Evolutionary conservation across 441 rosid genomes (phyloP).

Genomic region (Kokia cookei): DNA sequence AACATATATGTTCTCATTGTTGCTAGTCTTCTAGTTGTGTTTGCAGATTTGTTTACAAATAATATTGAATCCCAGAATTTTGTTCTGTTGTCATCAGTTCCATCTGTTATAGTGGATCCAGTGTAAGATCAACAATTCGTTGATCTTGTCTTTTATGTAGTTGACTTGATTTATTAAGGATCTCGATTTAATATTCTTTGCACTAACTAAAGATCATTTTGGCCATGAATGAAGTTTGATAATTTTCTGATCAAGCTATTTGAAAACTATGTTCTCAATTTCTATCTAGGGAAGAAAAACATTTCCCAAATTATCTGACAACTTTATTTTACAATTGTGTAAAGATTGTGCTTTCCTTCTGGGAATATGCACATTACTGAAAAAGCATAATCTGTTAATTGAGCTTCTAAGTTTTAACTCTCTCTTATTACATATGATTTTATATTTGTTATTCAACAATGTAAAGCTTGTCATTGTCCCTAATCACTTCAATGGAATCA

Average conservation of each 20-base stretch:
- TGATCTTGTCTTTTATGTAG: neutral
- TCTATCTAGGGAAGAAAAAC: neutral
- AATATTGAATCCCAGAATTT: neutral
- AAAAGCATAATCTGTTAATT: neutral
- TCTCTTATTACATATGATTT: neutral
- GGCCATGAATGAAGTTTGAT: neutral
- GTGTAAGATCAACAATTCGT: neutral
- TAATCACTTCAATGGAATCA: slow-evolving; percentile 73
- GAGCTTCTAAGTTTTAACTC: neutral
- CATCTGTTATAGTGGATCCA: neutral
- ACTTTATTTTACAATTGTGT: neutral
- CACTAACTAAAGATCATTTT: neutral
- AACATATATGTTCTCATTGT: neutral
- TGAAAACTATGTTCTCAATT: neutral
- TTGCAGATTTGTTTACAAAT: neutral
- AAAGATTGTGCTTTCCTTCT: neutral
- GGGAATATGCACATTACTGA: neutral
- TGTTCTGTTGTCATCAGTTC: neutral
- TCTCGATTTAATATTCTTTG: too few relatives aligned
- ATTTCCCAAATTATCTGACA: neutral
- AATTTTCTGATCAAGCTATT: neutral
- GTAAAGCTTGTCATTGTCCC: slow-evolving; percentile 83
- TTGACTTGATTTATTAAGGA: neutral
- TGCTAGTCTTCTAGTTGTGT: neutral
- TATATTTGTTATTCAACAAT: slow-evolving; percentile 34